A percentile compares a stretch with the other conserved stretches of the same genome.
Conservation (phyloP, 1,139 yeast species). For the Schwanniomyces etchellsii region DNA sequence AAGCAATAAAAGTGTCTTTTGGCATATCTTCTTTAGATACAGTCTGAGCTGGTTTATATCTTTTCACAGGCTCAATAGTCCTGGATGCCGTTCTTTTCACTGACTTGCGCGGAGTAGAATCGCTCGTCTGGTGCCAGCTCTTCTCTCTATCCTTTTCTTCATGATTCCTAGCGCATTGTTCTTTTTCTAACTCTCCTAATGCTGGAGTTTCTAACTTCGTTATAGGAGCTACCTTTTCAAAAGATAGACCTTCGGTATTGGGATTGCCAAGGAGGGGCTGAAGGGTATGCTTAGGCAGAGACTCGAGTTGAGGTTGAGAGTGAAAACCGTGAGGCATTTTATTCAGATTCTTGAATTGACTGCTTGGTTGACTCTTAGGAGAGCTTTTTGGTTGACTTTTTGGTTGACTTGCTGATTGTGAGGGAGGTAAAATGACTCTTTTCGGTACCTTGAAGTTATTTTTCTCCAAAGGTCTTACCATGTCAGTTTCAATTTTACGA, state of each 20-base stretch:
- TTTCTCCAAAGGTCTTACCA: conserved; percentile 39
- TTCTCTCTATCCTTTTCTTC: background rate
- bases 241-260: too few species aligned
- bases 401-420: conserved; percentile 22
- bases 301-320: too few species aligned
- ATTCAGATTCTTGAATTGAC: too few species aligned
- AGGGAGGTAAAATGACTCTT: conserved; percentile 36
- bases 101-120: background rate
- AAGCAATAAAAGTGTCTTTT: conserved; percentile 22
- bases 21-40: conserved; percentile 10
- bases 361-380: conserved; percentile 1
- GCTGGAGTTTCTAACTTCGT: background rate
- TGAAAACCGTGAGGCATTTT: conserved; percentile 1
- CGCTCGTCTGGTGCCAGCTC: background rate
- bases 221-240: background rate
- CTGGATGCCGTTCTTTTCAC: background rate
- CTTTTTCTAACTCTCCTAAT: background rate
- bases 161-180: background rate
- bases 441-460: conserved; percentile 36
- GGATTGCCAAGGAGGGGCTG: too few species aligned
- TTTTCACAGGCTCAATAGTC: background rate
- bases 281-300: too few species aligned
- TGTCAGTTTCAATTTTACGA: conserved; percentile 47
- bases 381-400: conserved; percentile 8
- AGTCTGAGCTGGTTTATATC: background rate